Evolutionary conservation across 2,329 filamentous ascomycete genomes (phyloP), one percentile per base, ranked within the genome.

Genomic region (Neonectria neomacrospora): DNA sequence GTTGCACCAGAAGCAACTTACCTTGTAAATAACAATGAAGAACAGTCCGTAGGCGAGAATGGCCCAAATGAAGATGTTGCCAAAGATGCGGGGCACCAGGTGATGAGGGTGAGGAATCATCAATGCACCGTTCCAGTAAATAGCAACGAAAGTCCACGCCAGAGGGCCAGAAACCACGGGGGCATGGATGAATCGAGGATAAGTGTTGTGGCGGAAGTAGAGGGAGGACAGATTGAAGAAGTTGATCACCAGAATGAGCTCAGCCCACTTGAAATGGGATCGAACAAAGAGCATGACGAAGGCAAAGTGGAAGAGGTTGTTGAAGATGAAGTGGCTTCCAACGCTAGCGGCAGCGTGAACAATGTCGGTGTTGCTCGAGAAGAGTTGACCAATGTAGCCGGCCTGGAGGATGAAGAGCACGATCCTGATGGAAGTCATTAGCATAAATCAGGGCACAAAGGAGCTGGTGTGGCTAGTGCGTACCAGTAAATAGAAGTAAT

Each of bases 91-190:
- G n/a, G 91, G 90, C 2, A 90, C 83, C 5, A 93, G 78, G 61
- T 82, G 86, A 61, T 89, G 81, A 8, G 88, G 85, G 74, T 92
- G 83, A n/a, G 82, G 82, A n/a, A 95, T 87, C 75, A 92, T 91
- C 51, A 94, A 89, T 20, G 94, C 93, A 9, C 94, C 94, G 71
- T 93, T 92, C 92, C 93, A 97, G 83, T 94, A 95, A 56, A 97
- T 84, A 30, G 92, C 91, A 14, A 95, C 89, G 74, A 96, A 92
- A 14, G 91, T 94, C 92, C 93, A 97, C 14, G 80, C 92, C 70
- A 97, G 83, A 6, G 94, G 94, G 0, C 89, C 92, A 16, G 91
- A 90, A 22, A 94, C 88, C 47, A 89, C 89, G 6, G 92, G 88
- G 11, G 89, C 81, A 78, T 97, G 93, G 70, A 97, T 92, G 73